Base-by-base conservation (phyloP, 192 early-diverging fungal species). In the Bifiguratus adelaidae region DNA sequence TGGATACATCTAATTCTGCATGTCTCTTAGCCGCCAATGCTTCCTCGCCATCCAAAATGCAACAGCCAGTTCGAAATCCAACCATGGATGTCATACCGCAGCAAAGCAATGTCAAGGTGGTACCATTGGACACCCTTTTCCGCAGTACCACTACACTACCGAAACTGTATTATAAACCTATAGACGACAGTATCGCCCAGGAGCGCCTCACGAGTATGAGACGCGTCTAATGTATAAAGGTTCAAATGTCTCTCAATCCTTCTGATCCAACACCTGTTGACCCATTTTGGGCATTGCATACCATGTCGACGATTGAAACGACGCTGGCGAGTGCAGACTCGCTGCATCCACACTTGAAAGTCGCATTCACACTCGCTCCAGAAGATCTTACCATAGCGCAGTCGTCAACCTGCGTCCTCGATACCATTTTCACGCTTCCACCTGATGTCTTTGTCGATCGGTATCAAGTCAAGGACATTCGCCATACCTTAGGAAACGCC, bases 91-190 rank as follows among this genome's bases (percentile, higher is more conserved):
- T 20, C 48, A n/a, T n/a, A 13, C 28, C 19, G 23, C 37, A 27
- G 9, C 16, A 26, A 38, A 22, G n/a, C 3, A 36, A 21, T 6
- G 44, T 45, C 7, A 45, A 45, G n/a, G 44, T 45, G 25, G 9
- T 58, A 2, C 47, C 60, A 16, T 29, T 62, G 8, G 60, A 62
- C 9, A 50, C 55, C 16, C 37, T 62, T 15, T 62, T 62, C 27
- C 18, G 29, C 7, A 62, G 56, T 29, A 62, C 60, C 22, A 43
- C 33, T 7, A 29, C 60, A 3, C 24, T 30, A 8, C 60, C 60
- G 27, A n/a, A 12, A 13, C 48, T 62, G 20, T 62, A 62, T 28
- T 62, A 56, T 43, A 34, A 50, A 30, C 53, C 60, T 32, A 50
- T 62, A 2, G 16, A 32, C 19, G 49, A 55, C 19, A 46, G 44